Conservation (phyloP, 1,284 basidiomycete species). For the Coniferiporia weirii region DNA sequence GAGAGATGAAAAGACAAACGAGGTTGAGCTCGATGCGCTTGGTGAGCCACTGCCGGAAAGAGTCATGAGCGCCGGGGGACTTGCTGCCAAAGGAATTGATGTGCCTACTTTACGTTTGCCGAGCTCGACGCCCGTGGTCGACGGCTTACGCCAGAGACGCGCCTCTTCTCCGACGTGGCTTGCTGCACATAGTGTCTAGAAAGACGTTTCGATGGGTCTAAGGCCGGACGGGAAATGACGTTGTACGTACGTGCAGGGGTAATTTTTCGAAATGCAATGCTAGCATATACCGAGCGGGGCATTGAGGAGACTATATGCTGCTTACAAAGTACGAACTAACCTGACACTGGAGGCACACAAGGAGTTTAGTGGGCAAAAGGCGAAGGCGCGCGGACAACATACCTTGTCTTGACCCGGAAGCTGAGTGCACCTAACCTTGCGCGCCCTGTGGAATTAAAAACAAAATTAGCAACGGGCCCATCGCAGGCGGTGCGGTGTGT, state of each 20-base stretch:
- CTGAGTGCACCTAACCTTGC: slow-evolving; percentile 80
- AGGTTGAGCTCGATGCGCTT: slow-evolving; percentile 15
- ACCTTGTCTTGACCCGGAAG: slow-evolving; percentile 76
- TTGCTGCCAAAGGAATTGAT: not conserved
- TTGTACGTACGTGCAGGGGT: slow-evolving; percentile 69
- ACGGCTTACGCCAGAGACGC: slow-evolving; percentile 45
- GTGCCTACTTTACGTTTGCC: slow-evolving; percentile 38
- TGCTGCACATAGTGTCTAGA: slow-evolving; percentile 71
- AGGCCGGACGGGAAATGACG: not conserved
- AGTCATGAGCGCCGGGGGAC: slow-evolving; percentile 1
- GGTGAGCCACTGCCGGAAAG: slow-evolving; percentile 8
- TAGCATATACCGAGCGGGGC: slow-evolving; percentile 27
- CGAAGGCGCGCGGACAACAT: slow-evolving; percentile 21
- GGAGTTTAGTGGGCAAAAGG: slow-evolving; percentile 2
- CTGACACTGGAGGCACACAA: slow-evolving; percentile 47
- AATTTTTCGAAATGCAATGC: slow-evolving; percentile 79
- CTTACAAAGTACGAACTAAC: slow-evolving; percentile 31
- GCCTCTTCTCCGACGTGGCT: slow-evolving; percentile 77
- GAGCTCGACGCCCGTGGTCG: slow-evolving; percentile 57
- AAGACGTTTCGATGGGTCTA: slow-evolving; percentile 15
- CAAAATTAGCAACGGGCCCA: slow-evolving; percentile 1
- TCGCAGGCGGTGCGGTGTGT: not conserved
- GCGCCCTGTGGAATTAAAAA: slow-evolving; percentile 41
- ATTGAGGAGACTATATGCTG: slow-evolving; percentile 8
- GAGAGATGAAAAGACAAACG: slow-evolving; percentile 8